Evolutionary conservation across 768 basidiomycete genomes (phyloP), one percentile per base, ranked within the genome.

Genomic region (Glaciozyma martinii): DNA sequence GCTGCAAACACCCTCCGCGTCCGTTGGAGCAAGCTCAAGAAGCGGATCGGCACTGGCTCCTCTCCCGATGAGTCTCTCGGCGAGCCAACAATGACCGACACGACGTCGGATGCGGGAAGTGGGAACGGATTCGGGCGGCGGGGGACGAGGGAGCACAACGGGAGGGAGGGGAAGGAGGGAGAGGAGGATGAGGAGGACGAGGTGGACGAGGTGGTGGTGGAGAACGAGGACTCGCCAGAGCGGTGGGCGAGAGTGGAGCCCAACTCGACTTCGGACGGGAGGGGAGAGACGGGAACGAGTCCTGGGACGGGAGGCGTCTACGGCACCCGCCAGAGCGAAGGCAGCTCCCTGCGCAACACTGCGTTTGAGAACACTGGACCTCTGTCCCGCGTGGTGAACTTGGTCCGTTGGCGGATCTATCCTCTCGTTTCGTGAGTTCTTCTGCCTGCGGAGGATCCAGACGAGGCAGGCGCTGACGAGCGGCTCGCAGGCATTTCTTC

Each of bases 121-220:
- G 56, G 59, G 19, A 64, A 63, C 15, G 63, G 74, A n/a, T 62
- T 65, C 33, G 59, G 71, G 42, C 56, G 67, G 30, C 68, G 71
- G 62, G 66, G 74, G 53, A 75, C 74, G 63, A 73, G 63, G 40
- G 71, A 71, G 1, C 67, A 73, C 29, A 74, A 75, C 3, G 70
- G 81, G 78, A 12, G 18, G 3, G 59, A 59, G 12, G 54, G 56
- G 56, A 29, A 52, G 43, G 54, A 64, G 1, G 3, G 59, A 59
- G 12, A 53, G 56, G 56, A 29, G 44, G 43, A 47, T 61, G 1
- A 63, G 32, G 61, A 63, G 37, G 21, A 15, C n/a, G 49, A 25
- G n/a, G 59, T 70, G 5, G 82, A 89, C 75, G 82, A 87, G 77
- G 82, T 88, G 27, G 83, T 89, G 29, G 87, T 89, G 21, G 87